A percentile compares a stretch with the other conserved stretches of the same genome.
These are phyloP conservation scores for Podaxis sp. DNA, from an alignment of 768 basidiomycete species.

Conservation along the genomic window DNA sequence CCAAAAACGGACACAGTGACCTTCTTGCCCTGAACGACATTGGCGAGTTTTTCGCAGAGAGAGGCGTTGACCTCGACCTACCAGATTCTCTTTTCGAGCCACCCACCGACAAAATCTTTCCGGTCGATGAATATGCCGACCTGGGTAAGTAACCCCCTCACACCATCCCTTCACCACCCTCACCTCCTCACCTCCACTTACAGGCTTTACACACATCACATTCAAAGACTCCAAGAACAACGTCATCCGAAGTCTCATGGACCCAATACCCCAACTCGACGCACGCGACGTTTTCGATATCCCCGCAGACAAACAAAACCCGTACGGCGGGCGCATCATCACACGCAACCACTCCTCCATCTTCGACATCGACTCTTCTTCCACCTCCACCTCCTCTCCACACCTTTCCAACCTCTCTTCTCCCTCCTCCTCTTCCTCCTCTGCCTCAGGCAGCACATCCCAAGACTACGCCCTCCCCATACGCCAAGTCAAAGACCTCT, in stretches of 20 bases:
- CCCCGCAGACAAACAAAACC: slow-evolving; percentile 46
- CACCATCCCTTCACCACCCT: not conserved
- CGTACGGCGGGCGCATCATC: slow-evolving; percentile 57
- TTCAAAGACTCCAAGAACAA: not conserved
- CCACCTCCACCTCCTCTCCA: not conserved
- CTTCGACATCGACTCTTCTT: slow-evolving; percentile 37
- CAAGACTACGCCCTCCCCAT: slow-evolving; percentile 18
- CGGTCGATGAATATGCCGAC: not conserved
- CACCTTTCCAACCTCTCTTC: not conserved
- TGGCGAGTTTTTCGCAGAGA: not conserved
- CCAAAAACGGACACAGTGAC: not conserved
- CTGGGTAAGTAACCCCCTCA: not conserved
- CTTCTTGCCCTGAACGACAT: not conserved
- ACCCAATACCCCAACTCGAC: slow-evolving; percentile 57
- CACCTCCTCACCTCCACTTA: not conserved
- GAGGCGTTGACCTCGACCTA: not conserved
- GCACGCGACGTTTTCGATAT: slow-evolving; percentile 50
- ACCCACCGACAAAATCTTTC: not conserved
- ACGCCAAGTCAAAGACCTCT: slow-evolving; percentile 25
- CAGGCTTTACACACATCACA: not conserved
- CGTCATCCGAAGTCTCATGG: slow-evolving; percentile 53
- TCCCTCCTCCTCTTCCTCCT: not conserved
- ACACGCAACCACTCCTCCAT: slow-evolving; percentile 71
- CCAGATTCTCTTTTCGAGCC: slow-evolving; percentile 3
- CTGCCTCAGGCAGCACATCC: not conserved